A percentile compares a stretch with the other conserved stretches of the same genome.
Conservation (phyloP, 106 monocot genomes). For the Platanthera zijinensis region DNA sequence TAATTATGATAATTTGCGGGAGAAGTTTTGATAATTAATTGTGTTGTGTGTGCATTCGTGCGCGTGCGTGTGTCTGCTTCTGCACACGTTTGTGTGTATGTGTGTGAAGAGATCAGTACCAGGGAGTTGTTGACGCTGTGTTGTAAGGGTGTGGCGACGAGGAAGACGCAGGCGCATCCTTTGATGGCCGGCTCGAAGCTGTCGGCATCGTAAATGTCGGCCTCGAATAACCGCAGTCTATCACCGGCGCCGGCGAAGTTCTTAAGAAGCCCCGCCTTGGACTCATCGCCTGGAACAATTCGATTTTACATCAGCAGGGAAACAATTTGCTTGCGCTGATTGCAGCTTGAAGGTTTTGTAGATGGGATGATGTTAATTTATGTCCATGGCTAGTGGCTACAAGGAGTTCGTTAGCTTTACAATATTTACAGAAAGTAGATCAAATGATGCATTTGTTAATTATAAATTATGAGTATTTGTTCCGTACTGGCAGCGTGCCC, state of each 20-base stretch:
- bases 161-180: conserved; percentile 54
- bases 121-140: conserved; percentile 16
- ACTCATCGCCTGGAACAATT: conserved; percentile 19
- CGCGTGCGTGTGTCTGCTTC: too few relatives aligned
- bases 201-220: conserved; percentile 36
- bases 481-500: too few relatives aligned
- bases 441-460: too few relatives aligned
- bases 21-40: neutral
- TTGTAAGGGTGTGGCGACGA: conserved; percentile 29
- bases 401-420: too few relatives aligned
- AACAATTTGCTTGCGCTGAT: too few relatives aligned
- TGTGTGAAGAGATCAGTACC: conserved; percentile 7
- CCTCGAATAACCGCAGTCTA: conserved; percentile 40
- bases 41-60: neutral
- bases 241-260: conserved; percentile 31
- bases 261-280: conserved; percentile 32
- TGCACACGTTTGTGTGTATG: too few relatives aligned
- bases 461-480: too few relatives aligned
- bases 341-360: too few relatives aligned
- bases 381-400: too few relatives aligned
- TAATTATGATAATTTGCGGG: neutral
- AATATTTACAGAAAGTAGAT: too few relatives aligned
- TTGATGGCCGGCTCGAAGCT: conserved; percentile 34
- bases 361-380: too few relatives aligned
- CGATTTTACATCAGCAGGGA: too few relatives aligned